phyloP scores from a whole-genome alignment of 2,329 filamentous ascomycete species.

The Fusarium nematophilum region DNA sequence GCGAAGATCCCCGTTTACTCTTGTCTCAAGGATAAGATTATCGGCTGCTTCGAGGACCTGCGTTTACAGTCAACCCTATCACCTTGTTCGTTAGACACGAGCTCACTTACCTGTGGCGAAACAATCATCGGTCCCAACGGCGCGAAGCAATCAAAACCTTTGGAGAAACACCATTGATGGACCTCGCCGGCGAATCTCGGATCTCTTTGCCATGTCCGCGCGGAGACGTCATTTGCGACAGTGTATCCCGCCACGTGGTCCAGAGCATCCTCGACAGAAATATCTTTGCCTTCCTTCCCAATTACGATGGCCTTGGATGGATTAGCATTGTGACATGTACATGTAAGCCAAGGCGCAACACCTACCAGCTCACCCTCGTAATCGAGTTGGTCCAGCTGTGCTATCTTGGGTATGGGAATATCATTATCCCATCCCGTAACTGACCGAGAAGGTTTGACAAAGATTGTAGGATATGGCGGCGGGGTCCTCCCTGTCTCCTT shows the following conservation, averaged over 20 bases:
- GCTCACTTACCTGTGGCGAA: slow-evolving; percentile 7
- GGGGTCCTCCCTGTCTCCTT: slow-evolving; percentile 17
- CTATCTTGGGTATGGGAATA: slow-evolving; percentile 13
- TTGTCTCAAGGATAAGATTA: slow-evolving; percentile 10
- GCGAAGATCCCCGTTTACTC: slow-evolving; percentile 19
- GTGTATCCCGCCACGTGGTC: slow-evolving; percentile 18
- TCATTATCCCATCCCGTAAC: slow-evolving; percentile 7
- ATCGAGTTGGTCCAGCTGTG: slow-evolving; percentile 18
- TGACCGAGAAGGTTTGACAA: slow-evolving; percentile 14
- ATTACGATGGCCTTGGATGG: slow-evolving; percentile 10
- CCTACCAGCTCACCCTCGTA: slow-evolving; percentile 26
- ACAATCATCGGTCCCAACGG: slow-evolving; percentile 16
- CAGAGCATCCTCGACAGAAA: slow-evolving; percentile 11
- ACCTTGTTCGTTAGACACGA: not conserved
- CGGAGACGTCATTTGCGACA: slow-evolving; percentile 19
- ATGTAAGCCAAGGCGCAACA: not conserved
- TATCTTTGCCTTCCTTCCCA: slow-evolving; percentile 17
- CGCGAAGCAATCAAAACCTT: slow-evolving; percentile 22
- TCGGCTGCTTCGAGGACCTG: slow-evolving; percentile 8
- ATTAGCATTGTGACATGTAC: not conserved
- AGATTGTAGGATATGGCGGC: slow-evolving; percentile 14
- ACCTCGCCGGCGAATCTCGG: slow-evolving; percentile 8
- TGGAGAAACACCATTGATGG: slow-evolving; percentile 23
- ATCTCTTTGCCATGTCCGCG: slow-evolving; percentile 14
- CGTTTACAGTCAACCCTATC: not conserved